phyloP scores from a whole-genome alignment of 768 basidiomycete species.

The Atractiella rhizophila region DNA sequence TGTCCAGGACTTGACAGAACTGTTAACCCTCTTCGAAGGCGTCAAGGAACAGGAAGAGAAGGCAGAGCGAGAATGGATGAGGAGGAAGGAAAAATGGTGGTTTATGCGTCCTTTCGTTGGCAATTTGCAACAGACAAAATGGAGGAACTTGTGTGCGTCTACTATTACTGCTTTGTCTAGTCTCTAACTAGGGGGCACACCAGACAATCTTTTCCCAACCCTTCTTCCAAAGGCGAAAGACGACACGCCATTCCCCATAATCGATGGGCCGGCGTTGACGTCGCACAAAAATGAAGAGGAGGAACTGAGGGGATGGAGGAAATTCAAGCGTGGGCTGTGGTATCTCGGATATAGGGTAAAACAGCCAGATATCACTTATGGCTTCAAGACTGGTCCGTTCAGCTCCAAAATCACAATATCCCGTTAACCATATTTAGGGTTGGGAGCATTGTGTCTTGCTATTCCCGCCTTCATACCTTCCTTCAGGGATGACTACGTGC shows the following conservation, averaged over 20 bases:
- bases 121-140: too few species aligned
- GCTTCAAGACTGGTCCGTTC: too few species aligned
- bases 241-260: background rate
- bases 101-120: background rate
- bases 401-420: too few species aligned
- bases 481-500: background rate
- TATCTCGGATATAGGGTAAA: background rate
- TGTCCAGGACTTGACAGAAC: constrained; percentile 48
- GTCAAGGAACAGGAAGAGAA: constrained; percentile 39
- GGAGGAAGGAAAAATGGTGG: constrained; percentile 2
- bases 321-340: background rate
- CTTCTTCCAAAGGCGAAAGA: background rate
- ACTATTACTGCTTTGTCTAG: too few species aligned
- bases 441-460: too few species aligned
- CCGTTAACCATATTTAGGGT: too few species aligned
- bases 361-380: constrained; percentile 1
- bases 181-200: too few species aligned
- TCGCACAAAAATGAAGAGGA: constrained; percentile 1
- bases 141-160: too few species aligned
- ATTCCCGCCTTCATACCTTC: too few species aligned
- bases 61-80: constrained; percentile 16
- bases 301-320: background rate
- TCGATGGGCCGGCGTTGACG: background rate
- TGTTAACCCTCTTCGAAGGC: constrained; percentile 59
- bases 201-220: too few species aligned